Conservation (phyloP, 345 rosid genomes). For the Eucalyptus curtisii region DNA sequence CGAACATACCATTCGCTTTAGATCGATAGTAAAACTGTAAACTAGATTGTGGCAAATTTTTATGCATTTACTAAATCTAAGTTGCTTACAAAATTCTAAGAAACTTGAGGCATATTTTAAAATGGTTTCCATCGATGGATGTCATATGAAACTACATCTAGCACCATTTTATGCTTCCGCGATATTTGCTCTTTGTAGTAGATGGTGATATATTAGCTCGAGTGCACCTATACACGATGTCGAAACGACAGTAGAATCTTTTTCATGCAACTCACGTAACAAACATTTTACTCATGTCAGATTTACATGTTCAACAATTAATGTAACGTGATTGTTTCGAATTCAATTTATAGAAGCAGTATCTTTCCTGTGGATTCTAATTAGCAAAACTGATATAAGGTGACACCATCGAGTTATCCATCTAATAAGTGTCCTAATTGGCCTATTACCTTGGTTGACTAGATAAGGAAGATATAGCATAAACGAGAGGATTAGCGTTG, state of each 20-base stretch:
- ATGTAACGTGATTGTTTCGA: background rate
- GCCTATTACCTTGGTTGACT: background rate
- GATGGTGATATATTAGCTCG: background rate
- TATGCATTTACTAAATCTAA: background rate
- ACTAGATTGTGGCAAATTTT: background rate
- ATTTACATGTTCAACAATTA: background rate
- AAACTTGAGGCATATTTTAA: background rate
- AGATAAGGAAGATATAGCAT: background rate
- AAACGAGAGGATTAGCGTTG: background rate
- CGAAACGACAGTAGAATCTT: background rate
- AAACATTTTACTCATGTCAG: background rate
- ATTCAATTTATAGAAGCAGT: background rate
- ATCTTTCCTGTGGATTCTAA: background rate
- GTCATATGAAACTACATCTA: background rate
- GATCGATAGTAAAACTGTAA: background rate
- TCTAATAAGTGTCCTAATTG: background rate
- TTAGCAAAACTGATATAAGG: background rate
- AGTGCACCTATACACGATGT: background rate
- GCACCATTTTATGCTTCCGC: background rate
- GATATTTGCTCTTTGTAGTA: background rate
- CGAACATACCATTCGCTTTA: background rate
- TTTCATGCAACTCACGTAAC: background rate
- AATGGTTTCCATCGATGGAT: background rate
- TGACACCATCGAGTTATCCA: background rate
- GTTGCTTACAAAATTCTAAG: background rate